Evolutionary conservation across 2,329 filamentous ascomycete species (phyloP), one percentile per base, ranked within the genome.

Genomic region (Diaporthe longicolla): DNA sequence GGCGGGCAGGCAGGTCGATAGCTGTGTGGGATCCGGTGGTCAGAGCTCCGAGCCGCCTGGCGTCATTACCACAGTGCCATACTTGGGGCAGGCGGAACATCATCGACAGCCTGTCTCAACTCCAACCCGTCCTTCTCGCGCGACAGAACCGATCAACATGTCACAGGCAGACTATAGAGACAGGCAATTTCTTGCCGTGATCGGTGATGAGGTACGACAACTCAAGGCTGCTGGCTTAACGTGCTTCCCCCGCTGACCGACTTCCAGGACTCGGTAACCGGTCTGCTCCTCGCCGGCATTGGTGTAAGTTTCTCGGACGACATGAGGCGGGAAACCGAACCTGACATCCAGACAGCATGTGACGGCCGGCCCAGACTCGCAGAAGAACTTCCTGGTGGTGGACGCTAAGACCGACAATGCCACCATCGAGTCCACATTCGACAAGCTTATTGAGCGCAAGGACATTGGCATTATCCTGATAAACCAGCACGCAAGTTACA

Each of bases 381-480:
- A 98, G 82, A 97, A 98, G 88, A 99, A 99, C 89, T 99, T 98
- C 86, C 91, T 99, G 13, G 95, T 99, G 73, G 97, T 99, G 76
- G 96, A 99, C 84, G 87, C 85, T 82, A 98, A 98, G 89, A 99
- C 96, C 50, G 95, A 98, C 78, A 97, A 90, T 70, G 87, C 93
- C 4, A 88, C 93, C 73, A 98, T 99, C 81, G 97, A 98, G 84
- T 90, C 92, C 48, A 93, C 95, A 13, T 99, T 99, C 82, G 93
- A 97, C 77, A 89, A 89, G 78, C 98, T 98, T 84, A 98, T 91
- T 73, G 90, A 97, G 84, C 89, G 97, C 82, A 98, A 98, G 84
- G 97, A 99, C 82, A 98, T 99, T 82, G 97, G 95, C 37, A 97
- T 99, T 79, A 84, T 99, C 75, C 87, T 99, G 78, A 98, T 99